A percentile compares a stretch with the other conserved stretches of the same genome.
Evolutionary conservation across 768 basidiomycete genomes (phyloP).

Genomic region (Boletus rex-veris): DNA sequence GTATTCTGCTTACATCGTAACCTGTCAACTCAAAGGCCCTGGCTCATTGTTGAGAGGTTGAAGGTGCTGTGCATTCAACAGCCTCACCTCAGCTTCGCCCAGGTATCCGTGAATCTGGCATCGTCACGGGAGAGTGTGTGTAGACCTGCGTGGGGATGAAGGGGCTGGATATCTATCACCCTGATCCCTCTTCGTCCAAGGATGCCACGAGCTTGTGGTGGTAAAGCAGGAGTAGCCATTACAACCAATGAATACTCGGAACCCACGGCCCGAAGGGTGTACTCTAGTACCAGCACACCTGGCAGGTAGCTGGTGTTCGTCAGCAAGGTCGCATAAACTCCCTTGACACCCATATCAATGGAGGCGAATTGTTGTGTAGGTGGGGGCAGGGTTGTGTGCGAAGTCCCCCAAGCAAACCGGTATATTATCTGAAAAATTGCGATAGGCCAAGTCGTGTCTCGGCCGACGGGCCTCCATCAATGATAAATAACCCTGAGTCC

Average conservation of each 20-base stretch:
- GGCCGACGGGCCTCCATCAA: too few species aligned
- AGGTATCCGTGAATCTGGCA: conserved; percentile 57
- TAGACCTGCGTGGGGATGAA: conserved; percentile 48
- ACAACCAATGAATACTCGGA: conserved; percentile 76
- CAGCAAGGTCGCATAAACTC: conserved; percentile 75
- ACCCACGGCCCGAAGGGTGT: conserved; percentile 47
- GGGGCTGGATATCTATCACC: conserved; percentile 54
- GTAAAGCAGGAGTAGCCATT: conserved; percentile 64
- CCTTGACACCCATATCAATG: conserved; percentile 32
- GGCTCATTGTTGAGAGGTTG: background rate
- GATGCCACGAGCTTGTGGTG: conserved; percentile 45
- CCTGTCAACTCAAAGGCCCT: conserved; percentile 62
- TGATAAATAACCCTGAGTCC: too few species aligned
- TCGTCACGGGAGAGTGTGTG: conserved; percentile 37
- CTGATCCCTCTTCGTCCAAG: conserved; percentile 53
- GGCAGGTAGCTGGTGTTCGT: conserved; percentile 61
- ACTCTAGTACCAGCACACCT: conserved; percentile 54
- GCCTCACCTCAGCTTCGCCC: conserved; percentile 55
- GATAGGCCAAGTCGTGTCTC: too few species aligned
- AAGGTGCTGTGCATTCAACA: conserved; percentile 21
- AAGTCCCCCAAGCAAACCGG: too few species aligned
- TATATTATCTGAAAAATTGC: too few species aligned
- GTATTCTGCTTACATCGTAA: conserved; percentile 52
- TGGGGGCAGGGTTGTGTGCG: too few species aligned
- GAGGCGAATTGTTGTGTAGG: too few species aligned